Percentiles rank a stretch among this genome's conserved stretches.
phyloP scores from a whole-genome alignment of 164 flowering plant species.

The Macadamia tetraphylla region DNA sequence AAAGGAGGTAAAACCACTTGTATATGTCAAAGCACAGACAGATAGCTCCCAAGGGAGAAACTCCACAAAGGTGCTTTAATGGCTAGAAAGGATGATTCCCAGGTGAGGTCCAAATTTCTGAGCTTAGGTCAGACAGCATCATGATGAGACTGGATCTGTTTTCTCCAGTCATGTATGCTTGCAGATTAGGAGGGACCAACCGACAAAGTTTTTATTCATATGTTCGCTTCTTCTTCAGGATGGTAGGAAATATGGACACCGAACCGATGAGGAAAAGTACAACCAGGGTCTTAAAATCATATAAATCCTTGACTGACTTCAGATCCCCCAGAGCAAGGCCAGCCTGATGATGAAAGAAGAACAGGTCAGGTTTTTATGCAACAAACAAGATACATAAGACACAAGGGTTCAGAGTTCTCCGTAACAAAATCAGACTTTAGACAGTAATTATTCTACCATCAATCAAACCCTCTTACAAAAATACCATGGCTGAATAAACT shows the following conservation, averaged over 20 bases:
- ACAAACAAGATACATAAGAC: neutral
- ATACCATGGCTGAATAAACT: no score
- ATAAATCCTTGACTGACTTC: constrained; percentile 77
- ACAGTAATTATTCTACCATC: no score
- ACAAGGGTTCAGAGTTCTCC: no score
- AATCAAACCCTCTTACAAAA: no score
- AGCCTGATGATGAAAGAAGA: constrained; percentile 43
- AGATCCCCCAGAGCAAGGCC: constrained; percentile 93
- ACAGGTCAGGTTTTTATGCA: neutral
- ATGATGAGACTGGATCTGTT: neutral
- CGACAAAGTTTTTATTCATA: constrained; percentile 46
- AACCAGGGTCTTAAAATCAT: constrained; percentile 70
- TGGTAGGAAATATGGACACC: constrained; percentile 55
- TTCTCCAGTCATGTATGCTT: neutral
- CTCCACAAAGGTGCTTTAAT: neutral
- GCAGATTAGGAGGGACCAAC: neutral
- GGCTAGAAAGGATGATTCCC: neutral
- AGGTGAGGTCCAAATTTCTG: neutral
- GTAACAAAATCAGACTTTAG: no score
- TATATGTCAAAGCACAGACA: no score
- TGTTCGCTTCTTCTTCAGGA: constrained; percentile 64
- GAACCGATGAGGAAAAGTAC: constrained; percentile 82
- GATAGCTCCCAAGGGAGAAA: neutral
- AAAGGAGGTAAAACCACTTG: neutral
- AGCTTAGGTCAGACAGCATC: neutral